Evolutionary conservation across 2,329 filamentous ascomycete species (phyloP), one percentile per base, ranked within the genome.

Genomic region (Pestalotiopsis sp.): DNA sequence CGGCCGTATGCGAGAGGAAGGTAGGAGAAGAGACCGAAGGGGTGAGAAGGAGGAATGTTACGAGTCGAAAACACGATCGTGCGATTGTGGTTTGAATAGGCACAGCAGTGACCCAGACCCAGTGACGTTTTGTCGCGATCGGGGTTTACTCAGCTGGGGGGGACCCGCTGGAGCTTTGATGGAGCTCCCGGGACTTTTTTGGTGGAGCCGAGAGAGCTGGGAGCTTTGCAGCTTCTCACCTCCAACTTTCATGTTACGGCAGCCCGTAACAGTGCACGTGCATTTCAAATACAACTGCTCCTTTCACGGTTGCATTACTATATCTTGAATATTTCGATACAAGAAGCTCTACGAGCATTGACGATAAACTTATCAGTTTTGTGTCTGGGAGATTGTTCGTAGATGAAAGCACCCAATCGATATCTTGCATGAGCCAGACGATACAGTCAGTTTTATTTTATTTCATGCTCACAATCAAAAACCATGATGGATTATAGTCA

Each of bases 121-220:
- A n/a, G 58, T 61, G 58, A 61, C 58, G 58, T 61, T 58, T 61
- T 52, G 17, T 52, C 44, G 44, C 22, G 17, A n/a, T 61, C 58
- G 58, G 26, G 58, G 30, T 35, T 35, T 35, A 39, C 58, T 61
- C 35, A 61, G 24, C 24, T 20, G 13, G 35, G 58, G 58, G 26
- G 26, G 30, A 30, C 58, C n/a, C 58, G 26, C 24, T 20, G n/a
- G 13, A 39, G n/a, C 14, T 38, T 26, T n/a, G 44, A n/a, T 26
- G 30, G 57, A 61, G 58, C 58, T 39, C 38, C 58, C 26, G 58
- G 58, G 38, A 26, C 38, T 61, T 57, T 57, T 61, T 61, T 35
- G 26, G 58, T 61, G 58, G 58, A 61, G 58, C 35, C 20, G 3
- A 22, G 44, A 52, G 30, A 60, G 57, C 57, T 60, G 14, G 10